phyloP scores from a whole-genome alignment of 2,329 filamentous ascomycete genomes.

The Diplodia scrobiculata region DNA sequence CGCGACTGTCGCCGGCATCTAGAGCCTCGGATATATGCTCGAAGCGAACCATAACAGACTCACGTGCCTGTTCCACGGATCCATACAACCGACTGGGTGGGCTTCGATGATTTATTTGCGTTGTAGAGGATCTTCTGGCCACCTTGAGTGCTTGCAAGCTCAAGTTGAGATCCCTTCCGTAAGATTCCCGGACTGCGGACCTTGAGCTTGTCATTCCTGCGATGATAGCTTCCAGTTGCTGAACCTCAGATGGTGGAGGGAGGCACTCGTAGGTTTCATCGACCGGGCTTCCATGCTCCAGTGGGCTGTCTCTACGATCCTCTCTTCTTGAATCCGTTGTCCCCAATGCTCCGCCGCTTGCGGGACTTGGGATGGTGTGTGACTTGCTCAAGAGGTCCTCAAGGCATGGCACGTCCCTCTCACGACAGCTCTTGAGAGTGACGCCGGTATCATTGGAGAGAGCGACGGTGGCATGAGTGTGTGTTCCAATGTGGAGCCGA shows the following conservation, averaged over 20 bases:
- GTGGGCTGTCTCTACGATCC: no score
- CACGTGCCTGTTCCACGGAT: neutral
- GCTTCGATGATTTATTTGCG: neutral
- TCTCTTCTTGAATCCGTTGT: no score
- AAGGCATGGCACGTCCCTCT: neutral
- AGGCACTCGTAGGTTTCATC: neutral
- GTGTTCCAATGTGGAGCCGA: neutral
- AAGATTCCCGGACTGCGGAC: neutral
- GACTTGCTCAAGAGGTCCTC: neutral
- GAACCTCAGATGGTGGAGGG: neutral
- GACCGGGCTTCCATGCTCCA: no score
- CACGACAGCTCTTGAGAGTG: neutral
- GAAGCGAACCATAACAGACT: neutral
- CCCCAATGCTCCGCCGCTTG: no score
- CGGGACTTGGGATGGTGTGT: no score
- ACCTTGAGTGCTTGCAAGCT: neutral
- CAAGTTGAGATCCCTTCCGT: neutral
- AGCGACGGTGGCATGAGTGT: neutral
- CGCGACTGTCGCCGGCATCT: conserved; percentile 7
- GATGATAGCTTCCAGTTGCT: neutral
- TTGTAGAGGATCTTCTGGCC: neutral
- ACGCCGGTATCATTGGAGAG: no score
- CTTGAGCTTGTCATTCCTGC: neutral
- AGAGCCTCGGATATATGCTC: neutral
- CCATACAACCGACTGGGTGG: neutral